Percentiles rank a stretch among this genome's conserved stretches.
Conservation (phyloP, 805 yeast genomes). For the Candida ovalis region DNA sequence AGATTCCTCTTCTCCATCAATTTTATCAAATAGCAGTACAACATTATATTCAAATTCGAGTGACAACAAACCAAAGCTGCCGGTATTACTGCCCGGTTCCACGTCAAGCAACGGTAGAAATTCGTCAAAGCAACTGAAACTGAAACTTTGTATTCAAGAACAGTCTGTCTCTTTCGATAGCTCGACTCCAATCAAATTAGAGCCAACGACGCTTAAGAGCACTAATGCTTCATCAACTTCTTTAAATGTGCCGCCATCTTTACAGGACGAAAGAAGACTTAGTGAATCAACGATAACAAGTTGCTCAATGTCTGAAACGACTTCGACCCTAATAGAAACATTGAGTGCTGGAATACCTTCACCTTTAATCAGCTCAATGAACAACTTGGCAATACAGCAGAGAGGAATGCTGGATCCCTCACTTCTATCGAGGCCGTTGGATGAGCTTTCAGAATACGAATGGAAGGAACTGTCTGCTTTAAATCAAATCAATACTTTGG, state of each 20-base stretch:
- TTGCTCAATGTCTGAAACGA: conserved; percentile 1
- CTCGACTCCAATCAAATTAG: conserved; percentile 9
- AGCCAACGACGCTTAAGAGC: conserved; percentile 1
- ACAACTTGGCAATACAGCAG: conserved; percentile 3
- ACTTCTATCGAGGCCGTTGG: conserved; percentile 5
- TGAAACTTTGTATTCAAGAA: conserved; percentile 5
- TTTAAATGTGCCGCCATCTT: not conserved
- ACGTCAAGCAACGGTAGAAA: conserved; percentile 1
- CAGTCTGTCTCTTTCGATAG: conserved; percentile 1
- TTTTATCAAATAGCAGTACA: not conserved
- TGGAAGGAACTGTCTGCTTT: conserved; percentile 64
- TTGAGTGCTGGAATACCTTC: conserved; percentile 3
- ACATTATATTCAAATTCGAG: not conserved
- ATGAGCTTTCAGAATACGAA: conserved; percentile 61
- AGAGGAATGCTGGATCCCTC: conserved; percentile 1
- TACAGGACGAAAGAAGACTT: conserved; percentile 1
- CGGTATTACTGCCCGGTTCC: not conserved
- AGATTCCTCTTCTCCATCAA: not conserved
- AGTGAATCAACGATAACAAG: conserved; percentile 3
- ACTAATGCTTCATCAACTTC: conserved; percentile 2
- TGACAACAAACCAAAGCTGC: not conserved
- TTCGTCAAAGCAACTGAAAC: conserved; percentile 1
- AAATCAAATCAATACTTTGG: conserved; percentile 63
- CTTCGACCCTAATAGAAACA: not conserved
- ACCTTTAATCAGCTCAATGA: conserved; percentile 8